Evolutionary conservation across 169 alveolate species (phyloP).

Genomic region (Plasmodium gonderi): DNA sequence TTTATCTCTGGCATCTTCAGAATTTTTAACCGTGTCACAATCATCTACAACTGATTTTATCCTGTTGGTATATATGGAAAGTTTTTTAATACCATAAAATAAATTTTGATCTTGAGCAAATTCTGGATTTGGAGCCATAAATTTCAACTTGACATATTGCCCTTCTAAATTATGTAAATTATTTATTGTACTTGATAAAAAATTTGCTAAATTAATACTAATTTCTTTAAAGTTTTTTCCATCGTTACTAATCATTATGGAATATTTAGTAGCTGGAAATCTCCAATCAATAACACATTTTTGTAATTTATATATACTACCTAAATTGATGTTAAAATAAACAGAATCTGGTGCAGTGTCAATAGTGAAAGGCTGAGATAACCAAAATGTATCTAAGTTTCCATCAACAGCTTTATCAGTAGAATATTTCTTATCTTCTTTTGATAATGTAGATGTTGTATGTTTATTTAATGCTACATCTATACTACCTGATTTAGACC

Average conservation of each 20-base stretch:
- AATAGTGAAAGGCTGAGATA: conserved; percentile 80
- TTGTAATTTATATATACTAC: conserved; percentile 84
- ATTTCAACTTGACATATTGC: conserved; percentile 78
- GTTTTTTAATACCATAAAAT: conserved; percentile 87
- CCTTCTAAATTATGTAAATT: conserved; percentile 78
- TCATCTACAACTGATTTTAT: conserved; percentile 90
- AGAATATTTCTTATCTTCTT: conserved; percentile 78
- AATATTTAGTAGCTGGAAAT: conserved; percentile 88
- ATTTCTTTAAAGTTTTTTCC: conserved; percentile 77
- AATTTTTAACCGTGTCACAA: conserved; percentile 86
- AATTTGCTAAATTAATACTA: conserved; percentile 75
- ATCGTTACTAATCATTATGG: conserved; percentile 80
- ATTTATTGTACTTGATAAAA: conserved; percentile 77
- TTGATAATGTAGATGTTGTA: conserved; percentile 83
- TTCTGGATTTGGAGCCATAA: conserved; percentile 86
- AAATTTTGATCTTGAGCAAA: conserved; percentile 69
- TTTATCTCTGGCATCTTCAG: conserved; percentile 92
- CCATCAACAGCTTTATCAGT: conserved; percentile 89
- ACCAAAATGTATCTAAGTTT: conserved; percentile 88
- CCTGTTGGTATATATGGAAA: conserved; percentile 86
- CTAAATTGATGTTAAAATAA: conserved; percentile 85
- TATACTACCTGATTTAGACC: conserved; percentile 88
- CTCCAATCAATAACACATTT: conserved; percentile 88
- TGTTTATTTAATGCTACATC: conserved; percentile 88
- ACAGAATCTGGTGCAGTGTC: conserved; percentile 83